Base-by-base conservation (phyloP, 2,329 filamentous ascomycete genomes). In the Exophiala oligosperma region DNA sequence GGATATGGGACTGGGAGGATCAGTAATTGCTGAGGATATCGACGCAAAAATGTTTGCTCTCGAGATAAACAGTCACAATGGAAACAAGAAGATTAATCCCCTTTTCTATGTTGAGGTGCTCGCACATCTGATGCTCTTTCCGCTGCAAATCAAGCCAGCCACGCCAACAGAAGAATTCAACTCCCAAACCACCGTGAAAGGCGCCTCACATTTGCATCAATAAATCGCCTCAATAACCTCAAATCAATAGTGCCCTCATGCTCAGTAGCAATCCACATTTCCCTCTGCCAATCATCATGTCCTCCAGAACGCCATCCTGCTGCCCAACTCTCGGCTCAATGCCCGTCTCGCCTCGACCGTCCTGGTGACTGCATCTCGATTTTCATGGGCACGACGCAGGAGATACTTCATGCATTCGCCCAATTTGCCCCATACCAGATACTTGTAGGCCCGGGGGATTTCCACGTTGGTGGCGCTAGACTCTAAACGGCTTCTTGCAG, bases 321-420 rank as follows among this genome's bases (percentile, higher is more conserved):
- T 73, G 67, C 69, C 72, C 47, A 84, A 61, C 71, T 85, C 82
- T 49, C 60, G 66, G 11, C 73, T 73, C 78, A 84, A 81, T 8
- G 81, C 82, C 51, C 64, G 68, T 56, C 78, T 72, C 21, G 79
- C 82, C 57, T 80, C 80, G 49, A 70, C 72, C 1, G 83, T 86
- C 55, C 84, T 72, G 17, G 76, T 73, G 46, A 83, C 81, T 4
- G 84, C 83, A 73, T 87, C 84, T 65, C 81, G 82, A 69, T 85
- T 85, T 74, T 85, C 83, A 52, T 79, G 78, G n/a, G 83, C 83
- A 49, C 82, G 67, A 41, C 83, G 69, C 37, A 84, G 69, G 46
- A 88, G 73, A 72, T 88, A 96, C 72, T 91, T 89, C 65, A 96
- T 84, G 73, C 92, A 96, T 77, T 96, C 90, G 2, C 73, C 74